Evolutionary conservation across 495 filamentous ascomycete genomes (phyloP), one percentile per base, ranked within the genome.

Genomic region (Penicillium samsonianum): DNA sequence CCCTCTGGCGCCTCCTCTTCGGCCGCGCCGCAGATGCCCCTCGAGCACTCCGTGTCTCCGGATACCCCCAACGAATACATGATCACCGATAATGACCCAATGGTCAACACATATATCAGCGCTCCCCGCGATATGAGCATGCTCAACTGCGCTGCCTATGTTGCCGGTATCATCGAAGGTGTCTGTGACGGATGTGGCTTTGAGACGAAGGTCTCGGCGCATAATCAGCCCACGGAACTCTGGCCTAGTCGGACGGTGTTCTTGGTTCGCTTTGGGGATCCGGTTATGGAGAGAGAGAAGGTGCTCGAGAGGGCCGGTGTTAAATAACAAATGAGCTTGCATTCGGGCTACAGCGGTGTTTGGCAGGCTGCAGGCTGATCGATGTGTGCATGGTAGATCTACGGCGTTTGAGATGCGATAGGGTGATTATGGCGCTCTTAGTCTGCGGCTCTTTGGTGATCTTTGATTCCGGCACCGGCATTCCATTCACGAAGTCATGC

Each of bases 211-310:
- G 95, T 98, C 23, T 93, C 90, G 55, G 94, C 95, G 61, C 95
- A 98, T 77, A 92, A 86, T 67, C 91, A 90, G 53, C 85, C 79
- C 20, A 81, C 87, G 62, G 87, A 88, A 62, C 87, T 96, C 87
- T 97, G 91, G 90, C 94, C 94, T 1, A 87, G 88, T 40, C 90
- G 92, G 74, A 98, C 94, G 57, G 92, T 98, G 22, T 98, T 97
- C 75, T 75, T 98, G 68, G 84, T 98, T 49, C 87, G 91, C 68
- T 98, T 98, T 73, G 84, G 87, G 54, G 83, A 87, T 48, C 88
- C 88, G 67, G 91, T 96, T 30, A 81, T 98, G 77, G 92, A 97
- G 79, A 77, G 94, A 71, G 94, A 98, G 83, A 87, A 88, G 62
- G 80, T 86, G 43, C 64, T 88, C 52, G 81, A 79, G 63, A 65